Evolutionary conservation across 2,329 filamentous ascomycete genomes (phyloP), one percentile per base, ranked within the genome.

Genomic region (Arthrobotrys musiformis): DNA sequence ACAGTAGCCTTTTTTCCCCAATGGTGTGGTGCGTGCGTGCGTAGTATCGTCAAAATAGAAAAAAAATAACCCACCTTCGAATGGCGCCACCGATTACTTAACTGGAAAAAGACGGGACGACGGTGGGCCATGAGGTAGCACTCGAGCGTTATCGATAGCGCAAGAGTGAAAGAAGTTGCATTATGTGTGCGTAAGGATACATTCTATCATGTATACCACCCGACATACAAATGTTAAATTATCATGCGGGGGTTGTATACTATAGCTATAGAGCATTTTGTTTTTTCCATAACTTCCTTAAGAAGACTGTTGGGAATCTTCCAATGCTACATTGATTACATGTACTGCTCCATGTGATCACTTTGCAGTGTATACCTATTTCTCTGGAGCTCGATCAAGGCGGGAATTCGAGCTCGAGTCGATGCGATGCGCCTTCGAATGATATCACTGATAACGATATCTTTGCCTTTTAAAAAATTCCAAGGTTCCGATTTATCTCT

Each of bases 371-470:
- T 42, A n/a, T n/a, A n/a, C 19, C 4, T n/a, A 4, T 40, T 54
- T 54, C 35, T 22, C n/a, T 28, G 15, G 15, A 15, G n/a, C n/a
- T n/a, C n/a, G n/a, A n/a, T n/a, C 6, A 28, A 5, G 9, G 17
- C 33, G 9, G 30, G 50, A 56, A 56, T 4, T 7, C 7, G 11
- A n/a, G 11, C n/a, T n/a, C 4, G 7, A 7, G 2, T n/a, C 8
- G 30, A 58, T 6, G 19, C n/a, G 52, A 56, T 54, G 48, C 19
- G 26, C 48, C 48, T 33, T 22, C 11, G 50, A n/a, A 58, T 37
- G 30, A 58, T 58, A 58, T 58, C 54, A 58, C n/a, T 4, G 54
- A 58, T 58, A 58, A 37, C 54, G 33, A 19, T 56, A 56, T 56
- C 30, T 56, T 56, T 30, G 1, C 17, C n/a, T 24, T 24, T 24